phyloP scores from a whole-genome alignment of 805 yeast genomes.

The Ogataea philodendri region DNA sequence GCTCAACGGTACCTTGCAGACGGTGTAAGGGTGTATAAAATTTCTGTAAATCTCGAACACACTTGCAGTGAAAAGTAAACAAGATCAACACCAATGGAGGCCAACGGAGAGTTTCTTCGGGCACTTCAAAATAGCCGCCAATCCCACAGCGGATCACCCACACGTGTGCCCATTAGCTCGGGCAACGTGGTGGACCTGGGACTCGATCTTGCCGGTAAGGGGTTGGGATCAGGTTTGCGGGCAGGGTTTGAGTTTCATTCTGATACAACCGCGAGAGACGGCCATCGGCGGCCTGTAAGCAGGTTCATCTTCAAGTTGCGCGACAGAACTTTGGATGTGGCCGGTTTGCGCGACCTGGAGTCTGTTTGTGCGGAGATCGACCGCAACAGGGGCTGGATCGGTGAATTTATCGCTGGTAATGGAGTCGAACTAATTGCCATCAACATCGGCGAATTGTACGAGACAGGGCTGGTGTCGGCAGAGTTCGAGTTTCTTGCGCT shows the following conservation, averaged over 20 bases:
- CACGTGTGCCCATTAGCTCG: slow-evolving; percentile 15
- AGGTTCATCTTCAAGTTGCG: slow-evolving; percentile 40
- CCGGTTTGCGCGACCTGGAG: slow-evolving; percentile 38
- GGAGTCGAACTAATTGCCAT: slow-evolving; percentile 79
- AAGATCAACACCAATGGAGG: not conserved
- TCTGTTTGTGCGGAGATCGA: slow-evolving; percentile 14
- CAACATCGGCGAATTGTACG: slow-evolving; percentile 55
- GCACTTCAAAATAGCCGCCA: too few relatives aligned
- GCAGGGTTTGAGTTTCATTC: not conserved
- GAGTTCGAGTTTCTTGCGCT: slow-evolving; percentile 76
- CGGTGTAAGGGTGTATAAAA: slow-evolving; percentile 7
- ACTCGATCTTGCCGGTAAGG: slow-evolving; percentile 32
- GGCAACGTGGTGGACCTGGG: slow-evolving; percentile 31
- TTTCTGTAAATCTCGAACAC: not conserved
- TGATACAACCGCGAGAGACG: too few relatives aligned
- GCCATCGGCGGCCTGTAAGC: slow-evolving; percentile 2
- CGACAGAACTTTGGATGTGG: slow-evolving; percentile 38
- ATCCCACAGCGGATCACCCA: not conserved
- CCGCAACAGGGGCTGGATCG: slow-evolving; percentile 59
- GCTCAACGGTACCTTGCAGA: slow-evolving; percentile 12
- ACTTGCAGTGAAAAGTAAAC: slow-evolving; percentile 1
- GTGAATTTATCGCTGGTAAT: slow-evolving; percentile 69
- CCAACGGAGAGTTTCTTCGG: not conserved
- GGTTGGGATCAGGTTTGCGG: slow-evolving; percentile 10
- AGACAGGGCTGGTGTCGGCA: slow-evolving; percentile 38